Percentiles rank a stretch among this genome's conserved stretches.
phyloP scores from a whole-genome alignment of 192 early-diverging fungal genomes.

The Coemansia umbellata region DNA sequence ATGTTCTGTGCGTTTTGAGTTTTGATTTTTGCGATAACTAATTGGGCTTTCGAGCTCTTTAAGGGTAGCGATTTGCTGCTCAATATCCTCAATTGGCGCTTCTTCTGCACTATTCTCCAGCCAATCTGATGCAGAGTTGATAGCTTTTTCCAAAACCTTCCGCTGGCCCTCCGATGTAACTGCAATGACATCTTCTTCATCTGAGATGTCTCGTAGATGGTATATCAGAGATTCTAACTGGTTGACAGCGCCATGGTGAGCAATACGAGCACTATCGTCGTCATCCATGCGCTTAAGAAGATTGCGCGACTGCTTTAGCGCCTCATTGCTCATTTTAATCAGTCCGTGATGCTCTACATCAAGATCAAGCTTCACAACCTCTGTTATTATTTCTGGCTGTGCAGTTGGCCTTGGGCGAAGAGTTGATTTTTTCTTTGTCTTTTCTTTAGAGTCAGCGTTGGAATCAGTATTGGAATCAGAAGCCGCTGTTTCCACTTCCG shows the following conservation, averaged over 20 bases:
- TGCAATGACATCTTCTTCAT: conserved; percentile 65
- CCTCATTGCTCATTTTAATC: conserved; percentile 46
- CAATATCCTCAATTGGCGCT: conserved; percentile 51
- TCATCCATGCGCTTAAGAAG: conserved; percentile 68
- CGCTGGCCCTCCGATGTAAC: conserved; percentile 74
- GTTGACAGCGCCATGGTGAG: conserved; percentile 82
- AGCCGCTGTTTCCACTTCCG: conserved; percentile 25
- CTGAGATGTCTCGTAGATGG: conserved; percentile 73
- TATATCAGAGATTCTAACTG: conserved; percentile 89
- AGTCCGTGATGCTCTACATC: conserved; percentile 56
- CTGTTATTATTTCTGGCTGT: conserved; percentile 23
- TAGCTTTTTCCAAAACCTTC: conserved; percentile 53
- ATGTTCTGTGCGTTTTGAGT: conserved; percentile 54
- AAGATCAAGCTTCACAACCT: conserved; percentile 57
- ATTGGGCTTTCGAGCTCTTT: conserved; percentile 48
- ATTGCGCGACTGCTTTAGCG: conserved; percentile 37
- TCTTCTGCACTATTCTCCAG: conserved; percentile 74
- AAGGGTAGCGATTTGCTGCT: conserved; percentile 37
- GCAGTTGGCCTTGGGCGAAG: conserved; percentile 25
- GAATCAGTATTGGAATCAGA: conserved; percentile 45
- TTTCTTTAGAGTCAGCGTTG: background rate
- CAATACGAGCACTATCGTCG: conserved; percentile 63
- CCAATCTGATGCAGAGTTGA: conserved; percentile 75
- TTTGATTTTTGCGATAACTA: conserved; percentile 50
- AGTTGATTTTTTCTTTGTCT: conserved; percentile 16